Evolutionary conservation across 2,329 filamentous ascomycete species (phyloP).

Genomic region (Colletotrichum lindemuthianum): DNA sequence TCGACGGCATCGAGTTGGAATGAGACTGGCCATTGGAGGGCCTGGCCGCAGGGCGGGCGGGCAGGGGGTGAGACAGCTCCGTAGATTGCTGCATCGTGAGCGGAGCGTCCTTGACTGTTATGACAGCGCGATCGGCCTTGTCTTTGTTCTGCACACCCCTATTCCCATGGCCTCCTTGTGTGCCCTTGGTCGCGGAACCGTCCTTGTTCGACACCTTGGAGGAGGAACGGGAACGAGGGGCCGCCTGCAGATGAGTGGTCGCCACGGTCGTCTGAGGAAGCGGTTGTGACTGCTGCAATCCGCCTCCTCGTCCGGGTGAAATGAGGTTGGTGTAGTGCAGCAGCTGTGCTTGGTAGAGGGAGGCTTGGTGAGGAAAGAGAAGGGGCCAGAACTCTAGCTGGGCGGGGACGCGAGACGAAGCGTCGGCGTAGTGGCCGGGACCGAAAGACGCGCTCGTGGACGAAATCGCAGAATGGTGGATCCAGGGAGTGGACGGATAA

Average conservation of each 20-base stretch:
- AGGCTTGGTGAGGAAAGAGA: conserved; percentile 67
- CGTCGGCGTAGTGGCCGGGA: conserved; percentile 37
- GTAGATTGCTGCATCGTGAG: conserved; percentile 59
- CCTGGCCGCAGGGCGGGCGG: conserved; percentile 39
- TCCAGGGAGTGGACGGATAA: conserved; percentile 55
- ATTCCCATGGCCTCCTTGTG: conserved; percentile 72
- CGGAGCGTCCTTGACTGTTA: conserved; percentile 65
- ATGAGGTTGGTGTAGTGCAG: conserved; percentile 74
- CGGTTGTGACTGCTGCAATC: conserved; percentile 63
- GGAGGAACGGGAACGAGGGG: conserved; percentile 66
- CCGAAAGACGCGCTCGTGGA: conserved; percentile 40
- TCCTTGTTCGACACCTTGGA: conserved; percentile 70
- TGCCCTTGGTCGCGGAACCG: conserved; percentile 55
- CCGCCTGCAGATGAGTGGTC: conserved; percentile 65
- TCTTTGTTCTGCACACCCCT: conserved; percentile 65
- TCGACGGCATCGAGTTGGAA: conserved; percentile 92
- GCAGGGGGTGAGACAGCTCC: conserved; percentile 42
- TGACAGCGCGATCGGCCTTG: conserved; percentile 70
- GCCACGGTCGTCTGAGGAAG: conserved; percentile 60
- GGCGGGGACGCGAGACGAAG: conserved; percentile 43
- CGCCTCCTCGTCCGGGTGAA: conserved; percentile 64
- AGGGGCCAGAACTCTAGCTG: conserved; percentile 66
- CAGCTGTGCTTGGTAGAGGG: conserved; percentile 69
- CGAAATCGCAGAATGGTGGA: conserved; percentile 42
- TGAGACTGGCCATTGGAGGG: conserved; percentile 54